Evolutionary conservation across 1,139 yeast species (phyloP).

Genomic region (Geotrichum armillariae): DNA sequence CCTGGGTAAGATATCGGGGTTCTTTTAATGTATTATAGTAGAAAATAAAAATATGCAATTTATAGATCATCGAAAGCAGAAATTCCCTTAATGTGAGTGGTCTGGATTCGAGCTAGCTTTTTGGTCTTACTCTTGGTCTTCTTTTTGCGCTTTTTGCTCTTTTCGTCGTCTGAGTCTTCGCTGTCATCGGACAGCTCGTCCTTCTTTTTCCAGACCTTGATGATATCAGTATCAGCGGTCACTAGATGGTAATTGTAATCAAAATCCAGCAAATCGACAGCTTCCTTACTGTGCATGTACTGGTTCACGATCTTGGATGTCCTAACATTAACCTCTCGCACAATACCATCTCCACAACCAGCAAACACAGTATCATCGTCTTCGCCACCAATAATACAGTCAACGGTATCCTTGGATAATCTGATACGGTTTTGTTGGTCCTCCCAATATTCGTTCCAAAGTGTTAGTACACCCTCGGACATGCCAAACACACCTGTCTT

Average conservation of each 20-base stretch:
- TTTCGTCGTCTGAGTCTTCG: constrained; percentile 32
- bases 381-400: constrained; percentile 72
- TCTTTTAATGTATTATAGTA: neutral
- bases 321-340: constrained; percentile 66
- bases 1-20: constrained; percentile 30
- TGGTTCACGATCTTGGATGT: constrained; percentile 65
- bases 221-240: constrained; percentile 78
- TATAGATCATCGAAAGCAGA: constrained; percentile 23
- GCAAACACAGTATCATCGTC: constrained; percentile 76
- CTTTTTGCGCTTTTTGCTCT: constrained; percentile 31
- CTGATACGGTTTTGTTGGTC: constrained; percentile 85
- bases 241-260: constrained; percentile 78
- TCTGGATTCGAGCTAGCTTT: constrained; percentile 20
- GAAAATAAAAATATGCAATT: neutral
- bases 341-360: constrained; percentile 81
- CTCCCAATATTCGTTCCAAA: constrained; percentile 71
- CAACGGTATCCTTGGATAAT: constrained; percentile 73
- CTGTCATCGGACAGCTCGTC: constrained; percentile 27
- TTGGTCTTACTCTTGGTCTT: constrained; percentile 46
- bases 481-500: constrained; percentile 74
- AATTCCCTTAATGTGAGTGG: constrained; percentile 14
- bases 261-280: constrained; percentile 76
- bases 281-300: constrained; percentile 60
- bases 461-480: constrained; percentile 89
- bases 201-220: constrained; percentile 64